phyloP scores from a whole-genome alignment of 169 alveolate species.

The Babesia bovis region DNA sequence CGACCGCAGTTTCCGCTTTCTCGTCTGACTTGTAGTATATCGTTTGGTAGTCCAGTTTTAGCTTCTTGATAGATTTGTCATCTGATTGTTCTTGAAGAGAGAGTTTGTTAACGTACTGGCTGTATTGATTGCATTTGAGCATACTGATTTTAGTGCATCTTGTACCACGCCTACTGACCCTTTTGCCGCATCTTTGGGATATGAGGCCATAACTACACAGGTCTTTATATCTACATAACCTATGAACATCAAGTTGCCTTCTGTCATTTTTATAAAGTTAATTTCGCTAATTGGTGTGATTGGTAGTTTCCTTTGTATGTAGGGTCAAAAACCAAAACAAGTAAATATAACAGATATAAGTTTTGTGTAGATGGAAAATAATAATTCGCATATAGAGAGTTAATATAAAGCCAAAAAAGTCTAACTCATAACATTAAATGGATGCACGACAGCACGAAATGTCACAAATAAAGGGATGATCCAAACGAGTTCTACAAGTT shows the following conservation, averaged over 20 bases:
- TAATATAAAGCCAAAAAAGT: too few relatives aligned
- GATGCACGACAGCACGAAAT: too few relatives aligned
- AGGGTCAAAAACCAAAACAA: too few relatives aligned
- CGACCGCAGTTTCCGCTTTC: neutral
- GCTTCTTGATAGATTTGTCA: neutral
- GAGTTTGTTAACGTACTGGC: neutral
- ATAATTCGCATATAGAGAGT: too few relatives aligned
- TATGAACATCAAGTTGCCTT: slow-evolving; percentile 26
- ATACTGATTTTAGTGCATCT: slow-evolving; percentile 1
- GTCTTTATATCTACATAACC: slow-evolving; percentile 4
- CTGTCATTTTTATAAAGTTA: slow-evolving; percentile 3
- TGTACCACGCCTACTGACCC: slow-evolving; percentile 14
- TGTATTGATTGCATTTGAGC: neutral
- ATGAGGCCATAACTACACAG: slow-evolving; percentile 7
- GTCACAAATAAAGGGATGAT: too few relatives aligned
- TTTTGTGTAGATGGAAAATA: too few relatives aligned
- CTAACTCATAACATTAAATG: too few relatives aligned
- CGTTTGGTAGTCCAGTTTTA: neutral
- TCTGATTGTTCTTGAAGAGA: neutral
- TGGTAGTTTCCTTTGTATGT: too few relatives aligned
- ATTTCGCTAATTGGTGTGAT: too few relatives aligned
- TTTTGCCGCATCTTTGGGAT: neutral
- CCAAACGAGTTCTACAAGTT: too few relatives aligned
- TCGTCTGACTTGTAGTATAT: slow-evolving; percentile 34
- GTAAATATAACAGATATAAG: too few relatives aligned